These are phyloP conservation scores for Annulohypoxylon truncatum DNA, from an alignment of 2,329 filamentous ascomycete genomes.

Conservation along the genomic window DNA sequence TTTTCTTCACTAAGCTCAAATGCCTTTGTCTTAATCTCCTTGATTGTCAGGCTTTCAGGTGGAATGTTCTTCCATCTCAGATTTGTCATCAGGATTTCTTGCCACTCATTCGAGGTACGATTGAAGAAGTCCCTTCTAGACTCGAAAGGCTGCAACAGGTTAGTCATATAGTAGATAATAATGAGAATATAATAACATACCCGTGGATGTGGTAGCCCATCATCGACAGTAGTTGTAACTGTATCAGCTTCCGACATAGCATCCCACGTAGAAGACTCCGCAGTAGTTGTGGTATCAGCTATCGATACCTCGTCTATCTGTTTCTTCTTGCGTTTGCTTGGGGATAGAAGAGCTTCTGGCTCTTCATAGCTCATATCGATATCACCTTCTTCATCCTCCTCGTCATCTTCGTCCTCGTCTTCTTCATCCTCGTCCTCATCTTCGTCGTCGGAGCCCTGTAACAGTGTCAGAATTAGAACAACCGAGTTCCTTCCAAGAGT, in stretches of 20 bases:
- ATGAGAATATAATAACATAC: slow-evolving; percentile 52
- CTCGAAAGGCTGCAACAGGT: slow-evolving; percentile 79
- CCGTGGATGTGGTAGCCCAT: slow-evolving; percentile 78
- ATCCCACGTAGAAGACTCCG: slow-evolving; percentile 49
- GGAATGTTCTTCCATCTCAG: slow-evolving; percentile 75
- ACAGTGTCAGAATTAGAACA: slow-evolving; percentile 34
- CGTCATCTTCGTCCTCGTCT: slow-evolving; percentile 62
- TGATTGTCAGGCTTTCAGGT: slow-evolving; percentile 77
- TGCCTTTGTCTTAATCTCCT: slow-evolving; percentile 91
- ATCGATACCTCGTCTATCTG: slow-evolving; percentile 56
- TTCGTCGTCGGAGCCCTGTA: slow-evolving; percentile 65
- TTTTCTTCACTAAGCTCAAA: slow-evolving; percentile 94
- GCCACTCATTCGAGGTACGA: slow-evolving; percentile 89
- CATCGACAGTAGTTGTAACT: slow-evolving; percentile 68
- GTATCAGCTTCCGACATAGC: slow-evolving; percentile 61
- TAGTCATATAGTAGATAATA: slow-evolving; percentile 6
- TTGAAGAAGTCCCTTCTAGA: slow-evolving; percentile 91
- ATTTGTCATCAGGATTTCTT: slow-evolving; percentile 82
- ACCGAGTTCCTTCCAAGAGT: background rate
- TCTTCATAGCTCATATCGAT: slow-evolving; percentile 65
- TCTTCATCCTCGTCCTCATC: slow-evolving; percentile 62
- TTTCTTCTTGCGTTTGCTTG: slow-evolving; percentile 69
- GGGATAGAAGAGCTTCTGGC: slow-evolving; percentile 59
- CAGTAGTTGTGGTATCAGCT: slow-evolving; percentile 52
- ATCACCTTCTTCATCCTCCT: slow-evolving; percentile 70